phyloP scores from a whole-genome alignment of 345 rosid species.

The Eutrema yunnanense region DNA sequence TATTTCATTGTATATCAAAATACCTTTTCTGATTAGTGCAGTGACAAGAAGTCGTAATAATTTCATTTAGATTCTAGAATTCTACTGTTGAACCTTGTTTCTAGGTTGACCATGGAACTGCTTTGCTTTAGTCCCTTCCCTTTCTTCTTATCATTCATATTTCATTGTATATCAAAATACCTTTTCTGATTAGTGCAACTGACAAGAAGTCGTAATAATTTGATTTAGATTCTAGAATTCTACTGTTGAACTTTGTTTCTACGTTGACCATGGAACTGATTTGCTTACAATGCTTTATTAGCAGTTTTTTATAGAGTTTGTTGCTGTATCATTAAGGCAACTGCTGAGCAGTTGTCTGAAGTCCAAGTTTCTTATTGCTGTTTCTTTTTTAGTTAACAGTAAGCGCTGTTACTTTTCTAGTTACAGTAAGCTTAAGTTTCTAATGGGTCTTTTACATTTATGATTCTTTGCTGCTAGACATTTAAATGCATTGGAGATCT shows the following conservation, averaged over 20 bases:
- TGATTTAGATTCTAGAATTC: neutral
- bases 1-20: neutral
- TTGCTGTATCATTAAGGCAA: neutral
- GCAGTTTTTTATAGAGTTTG: neutral
- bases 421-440: neutral
- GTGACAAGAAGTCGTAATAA: neutral
- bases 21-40: neutral
- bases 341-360: slow-evolving; percentile 12
- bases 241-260: slow-evolving; percentile 6
- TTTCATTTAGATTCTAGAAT: neutral
- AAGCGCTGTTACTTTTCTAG: neutral
- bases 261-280: slow-evolving; percentile 5
- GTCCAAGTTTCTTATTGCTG: neutral
- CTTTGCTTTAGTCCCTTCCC: neutral
- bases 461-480: slow-evolving; percentile 46
- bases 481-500: slow-evolving; percentile 79
- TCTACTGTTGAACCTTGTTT: slow-evolving; percentile 6
- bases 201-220: neutral
- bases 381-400: neutral
- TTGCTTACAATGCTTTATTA: neutral
- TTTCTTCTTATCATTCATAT: neutral
- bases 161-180: neutral
- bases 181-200: neutral
- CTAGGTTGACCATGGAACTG: slow-evolving; percentile 7
- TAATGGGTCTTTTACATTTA: neutral